These are phyloP conservation scores for Gastrodia elata DNA, from an alignment of 106 monocot genomes.

Conservation along the genomic window DNA sequence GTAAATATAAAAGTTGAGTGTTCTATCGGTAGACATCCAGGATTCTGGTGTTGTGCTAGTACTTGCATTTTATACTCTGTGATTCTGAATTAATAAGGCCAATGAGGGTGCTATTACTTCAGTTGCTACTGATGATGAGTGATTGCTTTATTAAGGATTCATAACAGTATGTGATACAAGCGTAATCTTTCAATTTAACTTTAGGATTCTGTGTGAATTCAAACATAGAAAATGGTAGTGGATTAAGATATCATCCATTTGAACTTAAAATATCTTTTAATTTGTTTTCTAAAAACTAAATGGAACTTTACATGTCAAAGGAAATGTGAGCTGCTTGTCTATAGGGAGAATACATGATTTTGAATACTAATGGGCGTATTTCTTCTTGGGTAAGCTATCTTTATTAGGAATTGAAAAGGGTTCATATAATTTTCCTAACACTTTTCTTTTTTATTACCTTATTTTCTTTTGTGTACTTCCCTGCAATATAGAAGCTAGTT, in stretches of 20 bases:
- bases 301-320: background rate
- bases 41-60: no score
- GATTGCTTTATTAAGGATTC: background rate
- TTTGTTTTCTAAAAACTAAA: background rate
- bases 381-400: background rate
- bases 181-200: background rate
- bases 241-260: background rate
- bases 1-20: no score
- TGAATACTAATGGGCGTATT: background rate
- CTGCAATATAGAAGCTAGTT: background rate
- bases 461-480: background rate
- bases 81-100: background rate
- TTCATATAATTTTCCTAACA: background rate
- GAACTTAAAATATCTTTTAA: background rate
- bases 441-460: background rate
- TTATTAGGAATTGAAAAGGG: background rate
- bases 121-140: background rate
- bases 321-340: background rate
- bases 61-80: background rate
- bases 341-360: background rate
- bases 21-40: no score
- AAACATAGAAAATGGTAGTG: background rate
- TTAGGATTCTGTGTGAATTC: background rate
- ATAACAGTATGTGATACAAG: slow-evolving; percentile 2
- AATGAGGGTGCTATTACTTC: background rate